Evolutionary conservation across 768 basidiomycete genomes (phyloP), one percentile per base, ranked within the genome.

Genomic region (Lentinus tigrinus): DNA sequence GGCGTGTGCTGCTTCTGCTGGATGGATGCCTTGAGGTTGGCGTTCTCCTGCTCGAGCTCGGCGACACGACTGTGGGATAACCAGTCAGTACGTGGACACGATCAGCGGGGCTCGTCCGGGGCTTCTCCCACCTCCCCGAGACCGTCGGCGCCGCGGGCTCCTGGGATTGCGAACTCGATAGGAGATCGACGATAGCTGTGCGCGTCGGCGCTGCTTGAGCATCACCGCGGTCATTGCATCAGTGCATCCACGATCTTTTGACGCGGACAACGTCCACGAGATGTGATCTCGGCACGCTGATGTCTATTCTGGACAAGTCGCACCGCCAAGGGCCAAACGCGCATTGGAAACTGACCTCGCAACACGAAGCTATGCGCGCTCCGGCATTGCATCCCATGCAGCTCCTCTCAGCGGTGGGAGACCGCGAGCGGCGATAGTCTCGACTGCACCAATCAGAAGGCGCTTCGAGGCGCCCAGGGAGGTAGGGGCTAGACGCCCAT

Each of bases 11-110:
- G 64, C 65, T 69, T 62, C 53, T 68, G 68, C 63, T 67, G 69
- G 80, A 58, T 86, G 77, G 61, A 89, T 74, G 79, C 78, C 34
- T 84, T 78, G 52, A 94, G 84, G 39, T 86, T 79, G 43, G 83
- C 87, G 65, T 92, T 93, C 70, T 93, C 93, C 70, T 88, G 84
- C 74, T 93, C 92, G 28, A 94, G 78, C 69, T 91, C 88, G 60
- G 85, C 83, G 66, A 94, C 90, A 56, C 88, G 92, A 66, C 92
- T 94, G 74, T 58, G 52, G 66, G 43, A 31, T 16, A 48, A 44
- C 1, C 14, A 26, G 54, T 55, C 42, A 58, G 47, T 44, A 23
- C 54, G 40, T 42, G 3, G 11, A 31, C 31, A 31, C 31, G 31
- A 31, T 6, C 6, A 31, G 11, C 31, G 31, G 3, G 11, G 31